Conservation (phyloP, 1,284 basidiomycete genomes). For the Rhodotorula sp. region DNA sequence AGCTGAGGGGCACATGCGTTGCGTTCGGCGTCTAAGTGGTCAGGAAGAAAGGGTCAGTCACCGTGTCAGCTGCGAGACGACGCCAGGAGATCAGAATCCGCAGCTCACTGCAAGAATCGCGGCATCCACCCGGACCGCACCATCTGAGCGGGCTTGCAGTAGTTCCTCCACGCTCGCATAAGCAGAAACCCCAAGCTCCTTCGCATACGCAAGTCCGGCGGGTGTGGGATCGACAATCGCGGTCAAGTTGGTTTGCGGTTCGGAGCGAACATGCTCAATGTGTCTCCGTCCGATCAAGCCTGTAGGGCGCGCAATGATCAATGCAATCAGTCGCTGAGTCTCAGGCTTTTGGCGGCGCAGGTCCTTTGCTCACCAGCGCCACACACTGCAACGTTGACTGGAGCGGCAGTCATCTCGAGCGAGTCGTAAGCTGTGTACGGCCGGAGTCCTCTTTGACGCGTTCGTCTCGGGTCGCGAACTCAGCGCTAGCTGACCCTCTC, state of each 20-base stretch:
- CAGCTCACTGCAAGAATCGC: slow-evolving; percentile 33
- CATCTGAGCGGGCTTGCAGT: slow-evolving; percentile 10
- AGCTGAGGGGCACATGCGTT: slow-evolving; percentile 37
- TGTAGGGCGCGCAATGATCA: background rate
- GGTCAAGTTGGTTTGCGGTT: slow-evolving; percentile 21
- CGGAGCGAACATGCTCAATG: slow-evolving; percentile 30
- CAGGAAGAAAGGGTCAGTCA: background rate
- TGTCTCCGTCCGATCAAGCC: slow-evolving; percentile 42
- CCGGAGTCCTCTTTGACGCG: too few relatives aligned
- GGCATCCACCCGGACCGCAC: slow-evolving; percentile 25
- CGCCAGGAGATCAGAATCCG: background rate
- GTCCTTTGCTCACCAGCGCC: too few relatives aligned
- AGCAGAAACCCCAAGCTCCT: slow-evolving; percentile 12
- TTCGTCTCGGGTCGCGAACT: too few relatives aligned
- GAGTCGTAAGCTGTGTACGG: too few relatives aligned
- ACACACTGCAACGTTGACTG: too few relatives aligned
- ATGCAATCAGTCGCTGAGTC: too few relatives aligned
- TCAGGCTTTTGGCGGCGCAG: too few relatives aligned
- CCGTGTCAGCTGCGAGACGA: background rate
- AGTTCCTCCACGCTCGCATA: slow-evolving; percentile 31
- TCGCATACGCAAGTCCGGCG: slow-evolving; percentile 18
- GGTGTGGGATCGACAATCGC: slow-evolving; percentile 41
- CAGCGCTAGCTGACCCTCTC: too few relatives aligned
- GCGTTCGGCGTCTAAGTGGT: slow-evolving; percentile 30
- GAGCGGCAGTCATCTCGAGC: too few relatives aligned